These are phyloP conservation scores for Thalassiosira pacifica DNA, from an alignment of 352 stramenopile genomes.

Conservation along the genomic window DNA sequence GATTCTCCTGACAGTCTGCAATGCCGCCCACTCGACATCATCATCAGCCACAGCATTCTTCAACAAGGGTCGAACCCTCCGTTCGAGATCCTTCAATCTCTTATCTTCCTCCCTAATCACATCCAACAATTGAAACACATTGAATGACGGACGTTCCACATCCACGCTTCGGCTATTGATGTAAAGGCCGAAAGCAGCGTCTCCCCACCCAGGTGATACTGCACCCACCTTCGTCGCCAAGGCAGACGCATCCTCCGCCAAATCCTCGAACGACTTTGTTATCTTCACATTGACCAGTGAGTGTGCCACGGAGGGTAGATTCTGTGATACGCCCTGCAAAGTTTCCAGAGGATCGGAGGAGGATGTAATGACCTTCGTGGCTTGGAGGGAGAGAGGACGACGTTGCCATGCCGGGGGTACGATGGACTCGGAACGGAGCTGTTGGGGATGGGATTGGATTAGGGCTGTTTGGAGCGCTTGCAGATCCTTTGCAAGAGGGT, in stretches of 20 bases:
- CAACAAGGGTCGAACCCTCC: constrained; percentile 52
- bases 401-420: constrained; percentile 83
- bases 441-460: constrained; percentile 60
- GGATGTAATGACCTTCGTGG: constrained; percentile 69
- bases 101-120: constrained; percentile 77
- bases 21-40: constrained; percentile 33
- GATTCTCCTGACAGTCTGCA: constrained; percentile 43
- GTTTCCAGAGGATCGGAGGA: constrained; percentile 70
- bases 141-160: constrained; percentile 82
- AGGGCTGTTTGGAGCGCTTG: constrained; percentile 69
- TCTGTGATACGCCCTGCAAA: constrained; percentile 82
- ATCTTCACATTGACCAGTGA: constrained; percentile 78
- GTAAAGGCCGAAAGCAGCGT: constrained; percentile 74
- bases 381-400: constrained; percentile 79
- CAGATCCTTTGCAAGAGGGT: constrained; percentile 60
- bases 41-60: constrained; percentile 19
- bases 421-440: constrained; percentile 63
- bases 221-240: constrained; percentile 47
- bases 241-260: constrained; percentile 51
- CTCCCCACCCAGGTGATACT: constrained; percentile 59
- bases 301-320: constrained; percentile 81
- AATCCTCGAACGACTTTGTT: constrained; percentile 57
- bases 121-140: constrained; percentile 86
- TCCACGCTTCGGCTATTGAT: constrained; percentile 76
- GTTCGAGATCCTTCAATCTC: constrained; percentile 66